Evolutionary conservation across 805 yeast genomes (phyloP).

Genomic region (Kregervanrija pseudodelftensis): DNA sequence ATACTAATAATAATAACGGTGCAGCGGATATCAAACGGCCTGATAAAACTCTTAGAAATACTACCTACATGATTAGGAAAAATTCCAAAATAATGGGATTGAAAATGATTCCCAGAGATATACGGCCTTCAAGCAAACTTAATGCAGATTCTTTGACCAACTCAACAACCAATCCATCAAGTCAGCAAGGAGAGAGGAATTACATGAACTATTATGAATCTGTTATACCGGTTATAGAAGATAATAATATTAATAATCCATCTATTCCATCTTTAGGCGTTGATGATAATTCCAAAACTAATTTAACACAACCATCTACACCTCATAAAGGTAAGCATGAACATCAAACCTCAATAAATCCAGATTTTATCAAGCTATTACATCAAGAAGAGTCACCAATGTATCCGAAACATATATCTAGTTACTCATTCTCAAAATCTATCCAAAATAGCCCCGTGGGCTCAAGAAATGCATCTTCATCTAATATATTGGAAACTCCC

Average conservation of each 20-base stretch:
- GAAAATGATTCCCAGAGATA: slow-evolving; percentile 9
- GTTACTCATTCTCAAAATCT: background rate
- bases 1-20: no score
- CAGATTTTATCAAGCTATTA: slow-evolving; percentile 22
- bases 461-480: slow-evolving; percentile 3
- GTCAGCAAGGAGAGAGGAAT: slow-evolving; percentile 9
- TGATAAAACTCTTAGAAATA: slow-evolving; percentile 6
- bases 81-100: slow-evolving; percentile 23
- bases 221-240: slow-evolving; percentile 21
- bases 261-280: no score
- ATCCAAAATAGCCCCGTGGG: background rate
- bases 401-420: slow-evolving; percentile 20
- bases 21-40: no score
- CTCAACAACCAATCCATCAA: slow-evolving; percentile 4
- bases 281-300: no score
- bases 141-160: background rate
- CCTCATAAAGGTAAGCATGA: no score
- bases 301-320: no score
- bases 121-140: background rate
- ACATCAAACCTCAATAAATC: slow-evolving; percentile 12
- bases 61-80: slow-evolving; percentile 14
- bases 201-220: slow-evolving; percentile 25
- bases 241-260: no score
- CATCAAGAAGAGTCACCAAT: slow-evolving; percentile 26
- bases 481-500: background rate